Evolutionary conservation across 805 yeast genomes (phyloP).

Genomic region (Kazachstania taianensis): DNA sequence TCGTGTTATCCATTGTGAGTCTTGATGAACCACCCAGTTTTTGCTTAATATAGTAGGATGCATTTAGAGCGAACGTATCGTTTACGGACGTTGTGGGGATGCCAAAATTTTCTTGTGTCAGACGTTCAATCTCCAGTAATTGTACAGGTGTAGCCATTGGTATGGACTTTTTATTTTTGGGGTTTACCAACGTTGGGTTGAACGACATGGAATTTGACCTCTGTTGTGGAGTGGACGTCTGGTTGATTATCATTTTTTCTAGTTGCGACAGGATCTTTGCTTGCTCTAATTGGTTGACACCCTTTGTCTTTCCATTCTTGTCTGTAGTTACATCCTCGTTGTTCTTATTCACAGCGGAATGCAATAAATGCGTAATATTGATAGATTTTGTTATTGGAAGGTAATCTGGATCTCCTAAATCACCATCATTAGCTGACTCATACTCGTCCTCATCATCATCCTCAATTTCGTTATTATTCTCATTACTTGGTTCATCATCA

Average conservation of each 20-base stretch:
- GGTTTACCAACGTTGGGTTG: conserved; percentile 10
- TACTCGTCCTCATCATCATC: conserved; percentile 8
- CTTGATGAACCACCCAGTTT: conserved; percentile 64
- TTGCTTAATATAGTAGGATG: conserved; percentile 48
- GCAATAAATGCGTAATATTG: conserved; percentile 28
- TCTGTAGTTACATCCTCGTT: too few species aligned
- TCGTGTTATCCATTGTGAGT: conserved; percentile 55
- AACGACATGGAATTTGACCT: conserved; percentile 11
- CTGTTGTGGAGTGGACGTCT: conserved; percentile 9
- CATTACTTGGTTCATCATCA: conserved; percentile 2
- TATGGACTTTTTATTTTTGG: conserved; percentile 24
- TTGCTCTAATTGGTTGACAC: conserved; percentile 1
- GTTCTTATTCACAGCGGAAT: conserved; percentile 20
- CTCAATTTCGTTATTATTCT: too few species aligned
- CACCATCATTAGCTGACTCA: conserved; percentile 15
- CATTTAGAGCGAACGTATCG: conserved; percentile 62
- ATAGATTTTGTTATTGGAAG: conserved; percentile 29
- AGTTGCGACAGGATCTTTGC: conserved; percentile 10
- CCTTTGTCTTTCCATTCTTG: conserved; percentile 2
- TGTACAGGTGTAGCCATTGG: conserved; percentile 72
- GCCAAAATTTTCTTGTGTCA: conserved; percentile 44
- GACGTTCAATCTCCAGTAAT: conserved; percentile 61
- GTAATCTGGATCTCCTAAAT: conserved; percentile 15
- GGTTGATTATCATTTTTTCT: conserved; percentile 18
- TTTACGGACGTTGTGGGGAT: conserved; percentile 36